These are phyloP conservation scores for Hansenula anomala DNA, from an alignment of 1,139 yeast genomes.

Conservation along the genomic window DNA sequence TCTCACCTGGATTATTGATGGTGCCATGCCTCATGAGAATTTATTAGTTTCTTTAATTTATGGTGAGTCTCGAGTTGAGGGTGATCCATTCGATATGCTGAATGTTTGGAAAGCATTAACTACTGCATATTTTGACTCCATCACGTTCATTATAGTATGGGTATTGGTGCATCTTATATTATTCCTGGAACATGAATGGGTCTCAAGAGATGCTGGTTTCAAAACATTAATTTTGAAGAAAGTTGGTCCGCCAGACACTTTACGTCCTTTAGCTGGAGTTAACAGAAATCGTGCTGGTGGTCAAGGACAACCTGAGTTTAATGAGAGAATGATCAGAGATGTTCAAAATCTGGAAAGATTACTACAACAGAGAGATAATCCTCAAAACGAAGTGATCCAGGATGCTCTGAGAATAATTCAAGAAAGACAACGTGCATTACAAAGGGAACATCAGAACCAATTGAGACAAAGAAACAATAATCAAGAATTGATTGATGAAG, in stretches of 20 bases:
- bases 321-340: not conserved
- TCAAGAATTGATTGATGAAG: conserved; percentile 3
- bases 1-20: conserved; percentile 52
- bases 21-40: conserved; percentile 38
- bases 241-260: conserved; percentile 50
- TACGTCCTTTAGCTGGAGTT: conserved; percentile 18
- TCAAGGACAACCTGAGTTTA: not conserved
- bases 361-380: not conserved
- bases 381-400: not conserved
- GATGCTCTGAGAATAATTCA: not conserved
- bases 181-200: conserved; percentile 65
- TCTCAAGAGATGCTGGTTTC: conserved; percentile 66
- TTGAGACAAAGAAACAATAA: not conserved
- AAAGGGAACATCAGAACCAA: conserved; percentile 1
- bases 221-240: conserved; percentile 46
- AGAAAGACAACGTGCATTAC: conserved; percentile 1
- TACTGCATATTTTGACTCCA: conserved; percentile 21
- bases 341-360: conserved; percentile 1
- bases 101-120: conserved; percentile 14
- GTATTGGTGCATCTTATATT: conserved; percentile 41
- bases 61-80: conserved; percentile 28
- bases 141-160: conserved; percentile 26
- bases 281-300: not conserved
- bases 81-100: conserved; percentile 29
- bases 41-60: conserved; percentile 26